Evolutionary conservation across 805 yeast species (phyloP), one percentile per base, ranked within the genome.

Genomic region (Hanseniaspora taiwanica): DNA sequence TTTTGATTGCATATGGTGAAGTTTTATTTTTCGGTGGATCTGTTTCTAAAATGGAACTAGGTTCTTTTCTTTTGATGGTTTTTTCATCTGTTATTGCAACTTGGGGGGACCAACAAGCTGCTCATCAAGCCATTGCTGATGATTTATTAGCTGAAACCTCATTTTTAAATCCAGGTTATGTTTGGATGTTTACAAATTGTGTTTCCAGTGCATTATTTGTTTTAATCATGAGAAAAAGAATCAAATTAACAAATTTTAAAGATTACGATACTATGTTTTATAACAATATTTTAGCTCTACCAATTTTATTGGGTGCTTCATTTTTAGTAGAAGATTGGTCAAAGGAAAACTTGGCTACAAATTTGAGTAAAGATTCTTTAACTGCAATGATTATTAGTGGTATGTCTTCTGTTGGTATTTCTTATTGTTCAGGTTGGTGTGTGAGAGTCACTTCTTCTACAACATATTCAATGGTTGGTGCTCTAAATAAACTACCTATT

Each of bases 341-440:
- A 36, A 55, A 84, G 33, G 80, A 60, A 37, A 91, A 89, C 66
- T 58, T 91, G 40, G 69, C 69, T 14, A 53, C 56, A 41, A 89
- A 87, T 72, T 84, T 91, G 77, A 68, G 73, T 51, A 74, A 87
- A 60, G 62, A 67, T 47, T 71, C 89, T 35, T 73, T 84, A 43
- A 71, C 85, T 47, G 63, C 78, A 35, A 87, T 91, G 95, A 55
- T 91, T 47, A 73, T 89, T 58, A 84, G 96, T 27, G 98, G 98
- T 63, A 74, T 83, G 51, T 80, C 94, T 35, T 81, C 96, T 24
- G 94, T 91, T 40, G 96, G 94, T 68, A 91, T 91, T 60, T 89
- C 97, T 35, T 91, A 91, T 75, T 85, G 96, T 65, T 86, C 97
- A 10, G 98, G 96, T 46, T 91, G 98, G 98, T 91, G 98, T 75